Conservation (phyloP, 176 grass and related monocot species). For the Musa itinerans region DNA sequence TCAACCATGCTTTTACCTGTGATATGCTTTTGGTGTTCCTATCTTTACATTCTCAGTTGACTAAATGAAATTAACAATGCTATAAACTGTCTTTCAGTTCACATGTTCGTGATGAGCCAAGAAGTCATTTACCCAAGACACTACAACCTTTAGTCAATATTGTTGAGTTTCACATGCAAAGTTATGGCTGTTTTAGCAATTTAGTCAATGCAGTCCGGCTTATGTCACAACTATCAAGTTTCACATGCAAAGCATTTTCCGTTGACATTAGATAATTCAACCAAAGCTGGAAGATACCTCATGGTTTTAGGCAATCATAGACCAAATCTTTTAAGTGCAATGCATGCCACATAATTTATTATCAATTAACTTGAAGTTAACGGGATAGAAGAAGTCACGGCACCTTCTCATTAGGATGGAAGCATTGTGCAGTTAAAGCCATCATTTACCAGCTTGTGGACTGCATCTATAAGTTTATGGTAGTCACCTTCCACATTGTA, state of each 20-base stretch:
- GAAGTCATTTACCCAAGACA: not conserved
- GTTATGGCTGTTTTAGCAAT: no score
- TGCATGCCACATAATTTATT: not conserved
- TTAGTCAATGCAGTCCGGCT: no score
- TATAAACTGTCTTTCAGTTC: no score
- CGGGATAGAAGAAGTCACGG: not conserved
- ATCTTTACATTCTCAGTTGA: no score
- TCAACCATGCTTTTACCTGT: not conserved
- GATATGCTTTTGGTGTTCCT: not conserved
- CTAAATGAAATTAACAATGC: no score
- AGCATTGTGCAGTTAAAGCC: constrained; percentile 66
- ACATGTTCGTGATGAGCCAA: not conserved
- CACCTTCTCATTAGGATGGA: constrained; percentile 2
- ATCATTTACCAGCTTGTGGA: constrained; percentile 73
- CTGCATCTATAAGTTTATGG: constrained; percentile 59
- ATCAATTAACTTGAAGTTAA: not conserved
- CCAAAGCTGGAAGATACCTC: not conserved
- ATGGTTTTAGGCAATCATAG: not conserved
- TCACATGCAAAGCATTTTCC: not conserved
- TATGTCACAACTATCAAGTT: not conserved
- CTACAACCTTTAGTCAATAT: not conserved
- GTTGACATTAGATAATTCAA: not conserved
- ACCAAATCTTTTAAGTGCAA: not conserved
- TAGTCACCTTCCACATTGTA: constrained; percentile 86
- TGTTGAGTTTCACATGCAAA: not conserved